Evolutionary conservation across 495 filamentous ascomycete species (phyloP), one percentile per base, ranked within the genome.

Genomic region (Chlorociboria aeruginascens): DNA sequence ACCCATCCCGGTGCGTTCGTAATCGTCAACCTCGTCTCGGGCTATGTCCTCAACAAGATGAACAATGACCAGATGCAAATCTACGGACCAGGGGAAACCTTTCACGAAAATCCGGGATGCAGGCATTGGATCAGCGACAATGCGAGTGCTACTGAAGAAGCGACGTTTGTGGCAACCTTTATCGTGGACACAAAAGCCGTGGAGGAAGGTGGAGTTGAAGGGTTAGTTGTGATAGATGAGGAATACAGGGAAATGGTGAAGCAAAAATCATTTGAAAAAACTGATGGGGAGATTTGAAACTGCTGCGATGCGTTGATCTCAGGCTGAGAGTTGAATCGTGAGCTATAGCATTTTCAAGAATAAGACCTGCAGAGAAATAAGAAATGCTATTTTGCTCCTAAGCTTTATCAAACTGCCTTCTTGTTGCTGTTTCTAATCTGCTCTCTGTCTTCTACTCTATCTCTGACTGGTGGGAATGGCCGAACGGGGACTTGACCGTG

Each of bases 181-280:
- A 30, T 57, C 8, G 25, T 57, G 6, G 46, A 50, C 9, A 57
- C 51, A n/a, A 33, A 56, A 30, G 25, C 17, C 17, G 4, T 42
- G 3, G 43, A 48, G 14, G 16, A 44, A 12, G 31, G 2, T 14
- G 53, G 53, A 12, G 17, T 49, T 9, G 42, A 1, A 12, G 53
- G 44, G 29, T 29, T 56, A 31, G 53, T 56, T n/a, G 36, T 48
- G 13, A 52, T 56, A 49, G 53, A 56, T 45, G 45, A 48, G 28
- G 53, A 56, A 13, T 56, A 55, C 42, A 38, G 35, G 14, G 29
- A 40, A 17, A 30, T 16, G 8, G 38, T 28, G 14, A 42, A 7
- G 12, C 20, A 49, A 31, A n/a, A n/a, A n/a, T n/a, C n/a, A n/a
- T n/a, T n/a, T n/a, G n/a, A 42, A 17, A 20, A 42, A 42, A 4